These are phyloP conservation scores for Vitis labrusca DNA, from an alignment of 164 flowering plant genomes.

Conservation along the genomic window DNA sequence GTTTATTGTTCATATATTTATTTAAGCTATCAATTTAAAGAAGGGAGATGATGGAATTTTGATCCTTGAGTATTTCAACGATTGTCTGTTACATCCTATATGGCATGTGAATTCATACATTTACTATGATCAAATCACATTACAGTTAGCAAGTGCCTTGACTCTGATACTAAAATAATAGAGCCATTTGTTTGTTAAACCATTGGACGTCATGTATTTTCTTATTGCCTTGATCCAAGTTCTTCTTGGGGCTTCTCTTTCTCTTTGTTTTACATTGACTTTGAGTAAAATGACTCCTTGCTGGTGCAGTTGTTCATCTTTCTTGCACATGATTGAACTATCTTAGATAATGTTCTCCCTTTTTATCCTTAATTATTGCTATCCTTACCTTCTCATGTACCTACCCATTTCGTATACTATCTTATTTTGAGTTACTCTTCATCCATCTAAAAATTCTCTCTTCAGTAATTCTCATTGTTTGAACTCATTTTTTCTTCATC, in stretches of 20 bases:
- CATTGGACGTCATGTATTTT: not conserved
- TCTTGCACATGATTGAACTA: no score
- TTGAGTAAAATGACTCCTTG: not conserved
- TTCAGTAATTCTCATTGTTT: no score
- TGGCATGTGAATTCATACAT: not conserved
- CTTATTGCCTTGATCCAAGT: not conserved
- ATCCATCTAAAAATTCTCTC: no score
- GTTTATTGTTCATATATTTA: not conserved
- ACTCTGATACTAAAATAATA: no score
- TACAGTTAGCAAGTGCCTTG: not conserved
- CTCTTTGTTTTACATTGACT: not conserved
- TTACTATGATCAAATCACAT: not conserved
- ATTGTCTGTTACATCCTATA: not conserved
- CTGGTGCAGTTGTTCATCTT: no score
- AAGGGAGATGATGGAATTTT: not conserved
- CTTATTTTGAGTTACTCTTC: no score
- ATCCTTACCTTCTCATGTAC: no score
- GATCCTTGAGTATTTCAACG: not conserved
- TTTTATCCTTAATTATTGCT: no score
- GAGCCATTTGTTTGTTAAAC: not conserved
- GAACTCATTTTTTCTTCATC: no score
- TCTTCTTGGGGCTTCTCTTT: not conserved
- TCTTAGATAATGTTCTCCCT: no score
- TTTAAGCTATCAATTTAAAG: not conserved
- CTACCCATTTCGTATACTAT: no score